These are phyloP conservation scores for Phoma sp. DNA, from an alignment of 2,329 filamentous ascomycete genomes.

Conservation along the genomic window DNA sequence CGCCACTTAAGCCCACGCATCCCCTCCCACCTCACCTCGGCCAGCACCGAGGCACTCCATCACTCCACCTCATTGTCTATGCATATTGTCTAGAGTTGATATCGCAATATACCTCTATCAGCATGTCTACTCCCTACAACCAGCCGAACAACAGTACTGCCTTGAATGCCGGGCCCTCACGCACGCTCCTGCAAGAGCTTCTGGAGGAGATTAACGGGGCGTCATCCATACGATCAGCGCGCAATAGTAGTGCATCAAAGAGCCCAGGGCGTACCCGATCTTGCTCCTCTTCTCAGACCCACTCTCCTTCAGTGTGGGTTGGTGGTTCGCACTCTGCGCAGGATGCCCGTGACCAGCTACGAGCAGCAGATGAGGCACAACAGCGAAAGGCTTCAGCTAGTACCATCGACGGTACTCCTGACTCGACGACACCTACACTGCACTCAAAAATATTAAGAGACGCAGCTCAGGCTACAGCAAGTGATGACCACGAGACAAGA, in stretches of 20 bases:
- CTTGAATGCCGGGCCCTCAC: conserved; percentile 19
- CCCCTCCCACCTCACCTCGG: conserved; percentile 16
- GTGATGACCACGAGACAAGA: neutral
- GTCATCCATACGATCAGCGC: neutral
- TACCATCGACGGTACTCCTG: neutral
- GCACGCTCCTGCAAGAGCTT: conserved; percentile 34
- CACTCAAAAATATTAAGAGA: conserved; percentile 1
- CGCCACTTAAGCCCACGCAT: neutral
- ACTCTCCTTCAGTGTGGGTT: conserved; percentile 26
- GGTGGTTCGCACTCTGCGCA: conserved; percentile 28
- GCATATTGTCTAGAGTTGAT: conserved; percentile 11
- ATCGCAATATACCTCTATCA: conserved; percentile 26
- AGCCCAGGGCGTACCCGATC: neutral
- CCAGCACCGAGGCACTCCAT: neutral
- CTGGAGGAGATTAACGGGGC: conserved; percentile 36
- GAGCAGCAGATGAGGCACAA: conserved; percentile 35
- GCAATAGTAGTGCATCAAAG: neutral
- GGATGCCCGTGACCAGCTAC: conserved; percentile 34
- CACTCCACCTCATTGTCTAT: conserved; percentile 29
- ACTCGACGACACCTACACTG: neutral
- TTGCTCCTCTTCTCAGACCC: conserved; percentile 2
- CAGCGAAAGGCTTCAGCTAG: conserved; percentile 2
- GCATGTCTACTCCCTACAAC: conserved; percentile 37
- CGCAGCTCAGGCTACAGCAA: neutral
- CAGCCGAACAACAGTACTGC: conserved; percentile 10